A percentile compares a stretch with the other conserved stretches of the same genome.
phyloP scores from a whole-genome alignment of 305 asterid species.

The Ajuga reptans region DNA sequence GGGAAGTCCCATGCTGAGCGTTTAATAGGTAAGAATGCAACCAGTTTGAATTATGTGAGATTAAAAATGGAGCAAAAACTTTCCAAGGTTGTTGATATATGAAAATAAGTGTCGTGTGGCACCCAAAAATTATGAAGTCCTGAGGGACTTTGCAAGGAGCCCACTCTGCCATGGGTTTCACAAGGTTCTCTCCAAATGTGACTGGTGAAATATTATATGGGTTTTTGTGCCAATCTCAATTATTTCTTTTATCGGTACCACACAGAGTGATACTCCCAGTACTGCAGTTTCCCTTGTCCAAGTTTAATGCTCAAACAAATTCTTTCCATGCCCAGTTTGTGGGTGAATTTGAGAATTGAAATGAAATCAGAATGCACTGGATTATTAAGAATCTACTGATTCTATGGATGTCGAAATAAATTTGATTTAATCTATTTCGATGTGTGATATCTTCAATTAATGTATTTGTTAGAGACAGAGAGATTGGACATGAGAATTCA shows the following conservation, averaged over 20 bases:
- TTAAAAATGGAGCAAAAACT: neutral
- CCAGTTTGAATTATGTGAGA: constrained; percentile 8
- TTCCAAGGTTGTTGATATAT: constrained; percentile 5
- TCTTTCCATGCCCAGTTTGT: neutral
- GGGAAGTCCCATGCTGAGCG: constrained; percentile 76
- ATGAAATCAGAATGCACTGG: neutral
- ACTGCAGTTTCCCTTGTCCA: neutral
- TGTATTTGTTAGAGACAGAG: too few species aligned
- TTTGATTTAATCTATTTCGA: too few species aligned
- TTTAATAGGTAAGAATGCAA: constrained; percentile 54
- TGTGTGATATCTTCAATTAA: too few species aligned
- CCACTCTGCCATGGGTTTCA: neutral
- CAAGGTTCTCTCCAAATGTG: neutral
- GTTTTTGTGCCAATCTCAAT: too few species aligned
- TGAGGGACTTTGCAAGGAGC: neutral
- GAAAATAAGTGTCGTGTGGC: neutral
- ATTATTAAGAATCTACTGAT: neutral
- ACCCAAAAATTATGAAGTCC: neutral
- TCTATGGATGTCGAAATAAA: neutral
- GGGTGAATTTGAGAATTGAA: neutral
- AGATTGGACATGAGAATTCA: too few species aligned
- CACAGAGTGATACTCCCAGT: neutral
- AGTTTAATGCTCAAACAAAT: neutral
- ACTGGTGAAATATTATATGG: neutral
- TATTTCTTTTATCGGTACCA: too few species aligned